Evolutionary conservation across 2,329 filamentous ascomycete genomes (phyloP), one percentile per base, ranked within the genome.

Genomic region (Ilyonectria sp.): DNA sequence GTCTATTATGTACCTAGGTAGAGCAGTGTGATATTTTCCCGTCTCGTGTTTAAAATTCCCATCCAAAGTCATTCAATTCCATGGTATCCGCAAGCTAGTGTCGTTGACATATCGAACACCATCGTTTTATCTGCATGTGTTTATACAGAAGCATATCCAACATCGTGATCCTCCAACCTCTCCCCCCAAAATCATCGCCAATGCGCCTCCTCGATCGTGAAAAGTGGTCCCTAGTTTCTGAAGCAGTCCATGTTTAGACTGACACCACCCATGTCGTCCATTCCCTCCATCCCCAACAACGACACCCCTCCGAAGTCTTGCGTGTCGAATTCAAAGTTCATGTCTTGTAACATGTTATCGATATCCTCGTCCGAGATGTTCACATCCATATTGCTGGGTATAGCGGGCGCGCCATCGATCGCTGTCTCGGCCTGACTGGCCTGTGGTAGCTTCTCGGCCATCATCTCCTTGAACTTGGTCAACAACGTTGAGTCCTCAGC

Each of bases 401-500:
- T 57, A 2, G 69, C 68, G 9, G 71, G 67, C 15, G 68, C 54
- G 4, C 26, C 44, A 7, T 26, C 54, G 19, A 46, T 21, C 6
- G 49, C 23, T 19, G 67, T 59, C 7, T 70, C 64, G 2, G 70
- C 52, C 8, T 71, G 60, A 10, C 63, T 50, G 17, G 67, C 69
- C 7, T 69, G 62, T 11, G 76, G 69, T 15, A 77, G 52, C 61
- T 78, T 79, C 44, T 75, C 73, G 43, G 72, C 69, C 70, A 87
- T 79, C 73, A 85, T 80, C 1, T 78, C 77, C 78, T 85, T 87
- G 79, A 91, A 91, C 75, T 86, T 88, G 23, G 77, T 81, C 58
- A 91, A 76, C 19, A 91, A 77, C 2, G 82, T 79, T 0, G 76
- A 71, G 71, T 91, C 87, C 53, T 91, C 89, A 0, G 87, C 88